Evolutionary conservation across 305 asterid species (phyloP), one percentile per base, ranked within the genome.

Genomic region (Fraxinus nigra): DNA sequence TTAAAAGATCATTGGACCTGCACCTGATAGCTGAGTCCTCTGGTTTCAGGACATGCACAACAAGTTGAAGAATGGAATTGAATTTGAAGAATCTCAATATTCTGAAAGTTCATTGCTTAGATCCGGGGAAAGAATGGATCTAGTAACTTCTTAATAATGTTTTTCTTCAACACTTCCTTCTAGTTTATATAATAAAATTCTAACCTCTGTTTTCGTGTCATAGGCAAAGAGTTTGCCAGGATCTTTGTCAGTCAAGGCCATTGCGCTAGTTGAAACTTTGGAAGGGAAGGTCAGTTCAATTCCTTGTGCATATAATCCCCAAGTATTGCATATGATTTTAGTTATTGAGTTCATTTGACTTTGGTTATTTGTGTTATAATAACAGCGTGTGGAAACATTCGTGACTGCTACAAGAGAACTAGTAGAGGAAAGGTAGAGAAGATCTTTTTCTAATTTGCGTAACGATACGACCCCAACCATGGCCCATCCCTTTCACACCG

Each of bases 181-280:
- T 84, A 77, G 43, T 84, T 75, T 82, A 20, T 67, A 72, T 34
- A 75, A 48, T 79, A 61, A 74, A 46, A 40, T 73, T 85, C 43
- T 78, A 34, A 65, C 33, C 37, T 73, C 75, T n/a, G 22, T 82
- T 46, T 82, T 69, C 77, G 33, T 87, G 74, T 77, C 72, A 72
- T 85, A 95, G 99, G 98, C 95, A 51, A 95, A 92, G 89, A 87
- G 90, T 83, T 87, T 95, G 65, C 90, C 91, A 14, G 91, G 92
- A 65, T 84, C 95, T 72, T 87, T 93, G 80, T 93, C 98, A 37
- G 86, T 76, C 86, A 93, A 89, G 89, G 93, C 94, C 59, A 67
- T 88, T 83, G 90, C 84, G 65, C 82, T 94, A 18, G 87, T 92
- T 84, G 99, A 95, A 84, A 84, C 97, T 77, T 88, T 94, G 89